phyloP scores from a whole-genome alignment of 495 filamentous ascomycete species.

The Mycothermus thermophilus region DNA sequence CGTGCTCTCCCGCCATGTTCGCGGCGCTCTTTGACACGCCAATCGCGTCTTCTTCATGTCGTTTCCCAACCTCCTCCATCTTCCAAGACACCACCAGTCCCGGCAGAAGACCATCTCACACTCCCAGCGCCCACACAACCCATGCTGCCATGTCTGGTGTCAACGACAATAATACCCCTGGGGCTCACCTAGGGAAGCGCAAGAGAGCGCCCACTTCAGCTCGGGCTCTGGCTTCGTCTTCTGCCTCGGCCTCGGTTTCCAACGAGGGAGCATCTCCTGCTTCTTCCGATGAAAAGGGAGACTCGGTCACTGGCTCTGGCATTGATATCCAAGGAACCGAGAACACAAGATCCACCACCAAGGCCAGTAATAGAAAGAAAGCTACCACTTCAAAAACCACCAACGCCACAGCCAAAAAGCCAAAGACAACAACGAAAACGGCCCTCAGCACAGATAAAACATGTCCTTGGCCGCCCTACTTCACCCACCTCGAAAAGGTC shows the following conservation, averaged over 20 bases:
- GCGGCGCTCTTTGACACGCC: constrained; percentile 12
- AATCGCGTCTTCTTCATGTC: too few species aligned
- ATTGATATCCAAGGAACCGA: too few species aligned
- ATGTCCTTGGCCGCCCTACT: constrained; percentile 64
- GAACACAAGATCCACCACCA: too few species aligned
- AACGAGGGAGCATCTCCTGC: not conserved
- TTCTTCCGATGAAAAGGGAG: too few species aligned
- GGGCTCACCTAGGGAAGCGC: constrained; percentile 1
- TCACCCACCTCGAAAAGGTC: constrained; percentile 58
- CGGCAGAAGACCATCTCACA: not conserved
- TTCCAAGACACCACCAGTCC: not conserved
- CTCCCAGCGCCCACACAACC: not conserved
- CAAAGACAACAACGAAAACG: not conserved
- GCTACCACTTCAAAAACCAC: not conserved
- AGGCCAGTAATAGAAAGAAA: too few species aligned
- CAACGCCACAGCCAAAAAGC: not conserved
- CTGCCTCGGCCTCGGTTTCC: not conserved
- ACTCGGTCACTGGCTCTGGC: too few species aligned
- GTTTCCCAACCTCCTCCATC: not conserved
- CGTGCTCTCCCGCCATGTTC: constrained; percentile 29
- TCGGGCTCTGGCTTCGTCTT: not conserved
- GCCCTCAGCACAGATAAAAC: not conserved
- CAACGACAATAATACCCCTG: not conserved
- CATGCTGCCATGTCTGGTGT: not conserved
- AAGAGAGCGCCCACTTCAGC: constrained; percentile 7